These are phyloP conservation scores for Arabis hirsuta DNA, from an alignment of 345 rosid species.

Conservation along the genomic window DNA sequence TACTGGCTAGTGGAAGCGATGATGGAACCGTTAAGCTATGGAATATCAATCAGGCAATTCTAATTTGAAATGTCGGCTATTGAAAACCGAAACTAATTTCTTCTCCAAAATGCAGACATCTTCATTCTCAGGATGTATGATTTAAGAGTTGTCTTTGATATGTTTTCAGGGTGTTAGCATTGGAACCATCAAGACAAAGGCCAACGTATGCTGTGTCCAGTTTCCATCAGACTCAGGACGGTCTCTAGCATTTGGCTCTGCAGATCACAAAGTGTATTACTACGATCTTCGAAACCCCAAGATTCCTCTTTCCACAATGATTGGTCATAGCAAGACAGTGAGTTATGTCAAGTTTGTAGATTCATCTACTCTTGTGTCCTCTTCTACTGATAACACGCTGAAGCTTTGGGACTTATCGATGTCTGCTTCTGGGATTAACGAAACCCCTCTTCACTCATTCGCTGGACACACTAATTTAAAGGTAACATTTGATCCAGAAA, in stretches of 20 bases:
- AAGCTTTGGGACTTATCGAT: conserved; percentile 96
- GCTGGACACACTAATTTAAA: conserved; percentile 86
- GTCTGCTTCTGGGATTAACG: conserved; percentile 68
- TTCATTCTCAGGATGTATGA: conserved; percentile 40
- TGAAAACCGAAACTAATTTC: conserved; percentile 61
- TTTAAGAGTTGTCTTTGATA: conserved; percentile 48
- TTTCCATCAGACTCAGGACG: conserved; percentile 83
- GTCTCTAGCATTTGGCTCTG: conserved; percentile 92
- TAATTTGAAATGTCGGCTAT: conserved; percentile 85
- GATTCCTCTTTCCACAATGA: conserved; percentile 80
- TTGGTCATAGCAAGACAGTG: conserved; percentile 88
- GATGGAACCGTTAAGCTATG: conserved; percentile 96
- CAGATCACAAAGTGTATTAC: conserved; percentile 89
- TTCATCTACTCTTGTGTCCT: conserved; percentile 71
- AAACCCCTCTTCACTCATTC: conserved; percentile 81
- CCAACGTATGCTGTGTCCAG: conserved; percentile 93
- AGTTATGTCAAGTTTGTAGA: conserved; percentile 92
- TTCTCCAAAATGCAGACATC: conserved; percentile 28
- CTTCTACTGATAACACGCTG: conserved; percentile 91
- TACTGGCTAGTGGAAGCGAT: conserved; percentile 96
- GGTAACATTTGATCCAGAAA: conserved; percentile 47
- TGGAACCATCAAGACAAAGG: conserved; percentile 86
- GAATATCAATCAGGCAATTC: conserved; percentile 99
- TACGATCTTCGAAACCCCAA: conserved; percentile 86
- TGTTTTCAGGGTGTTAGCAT: conserved; percentile 85